Conservation (phyloP, 495 filamentous ascomycete genomes). For the Acidomyces sp. region DNA sequence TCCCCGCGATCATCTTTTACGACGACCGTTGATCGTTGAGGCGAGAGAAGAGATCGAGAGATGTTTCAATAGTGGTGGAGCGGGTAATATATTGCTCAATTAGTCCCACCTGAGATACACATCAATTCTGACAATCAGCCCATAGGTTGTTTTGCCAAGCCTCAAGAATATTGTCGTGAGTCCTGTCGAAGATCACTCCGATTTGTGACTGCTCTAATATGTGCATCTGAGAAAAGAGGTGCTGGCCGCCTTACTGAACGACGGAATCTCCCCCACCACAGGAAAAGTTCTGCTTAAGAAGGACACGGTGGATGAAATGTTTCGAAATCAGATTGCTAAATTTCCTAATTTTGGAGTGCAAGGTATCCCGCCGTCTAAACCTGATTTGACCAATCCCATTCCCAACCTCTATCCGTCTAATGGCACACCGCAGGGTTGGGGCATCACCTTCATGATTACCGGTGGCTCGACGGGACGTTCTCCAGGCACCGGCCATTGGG, state of each 20-base stretch:
- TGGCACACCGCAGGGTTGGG: slow-evolving; percentile 43
- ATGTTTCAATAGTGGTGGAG: slow-evolving; percentile 40
- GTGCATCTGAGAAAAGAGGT: slow-evolving; percentile 12
- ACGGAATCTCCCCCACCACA: slow-evolving; percentile 32
- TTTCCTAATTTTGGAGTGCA: slow-evolving; percentile 38
- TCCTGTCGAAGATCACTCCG: background rate
- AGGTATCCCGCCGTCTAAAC: slow-evolving; percentile 33
- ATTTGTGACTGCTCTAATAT: background rate
- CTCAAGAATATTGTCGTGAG: slow-evolving; percentile 37
- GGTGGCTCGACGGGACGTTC: slow-evolving; percentile 34
- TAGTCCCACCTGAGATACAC: too few relatives aligned
- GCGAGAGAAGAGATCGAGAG: slow-evolving; percentile 23
- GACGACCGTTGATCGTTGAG: slow-evolving; percentile 29
- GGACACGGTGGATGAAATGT: slow-evolving; percentile 44
- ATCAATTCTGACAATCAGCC: too few relatives aligned
- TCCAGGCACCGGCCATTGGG: slow-evolving; percentile 37
- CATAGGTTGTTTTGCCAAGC: slow-evolving; percentile 40
- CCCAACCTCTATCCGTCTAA: slow-evolving; percentile 39
- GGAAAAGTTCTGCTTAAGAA: slow-evolving; percentile 32
- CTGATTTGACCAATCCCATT: slow-evolving; percentile 33
- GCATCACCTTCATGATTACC: slow-evolving; percentile 41
- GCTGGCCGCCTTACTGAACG: slow-evolving; percentile 23
- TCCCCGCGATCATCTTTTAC: slow-evolving; percentile 35
- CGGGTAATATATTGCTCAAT: too few relatives aligned
- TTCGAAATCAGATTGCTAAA: slow-evolving; percentile 44